Base-by-base conservation (phyloP, 2,329 filamentous ascomycete genomes). In the Trichophaea hybrida region DNA sequence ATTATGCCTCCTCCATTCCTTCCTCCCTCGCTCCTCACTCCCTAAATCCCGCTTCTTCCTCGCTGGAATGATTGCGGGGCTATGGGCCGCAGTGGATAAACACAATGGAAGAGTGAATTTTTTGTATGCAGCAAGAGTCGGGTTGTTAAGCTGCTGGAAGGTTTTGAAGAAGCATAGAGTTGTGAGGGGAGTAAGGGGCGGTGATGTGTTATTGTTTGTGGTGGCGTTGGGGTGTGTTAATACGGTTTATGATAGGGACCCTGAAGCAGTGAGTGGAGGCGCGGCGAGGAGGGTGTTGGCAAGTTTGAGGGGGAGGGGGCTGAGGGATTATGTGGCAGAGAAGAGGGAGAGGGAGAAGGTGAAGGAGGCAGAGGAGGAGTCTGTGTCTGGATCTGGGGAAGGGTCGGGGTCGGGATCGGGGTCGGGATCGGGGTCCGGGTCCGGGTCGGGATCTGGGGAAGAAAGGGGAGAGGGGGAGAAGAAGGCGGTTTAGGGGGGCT, bases 41-140 rank as follows among this genome's bases (percentile, higher is more conserved):
- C 80, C 90, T 0, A 90, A 85, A 0, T 86, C 93, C 70, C 81
- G 93, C 24, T 94, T 93, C 77, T 95, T 94, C 77, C 75, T 96
- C 0, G 87, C 88, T 56, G 91, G 93, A 6, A 86, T 91, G 71
- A 69, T 94, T 1, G 88, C 86, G 0, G 93, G 93, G 0, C 72
- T 93, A 32, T 96, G 90, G 83, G 87, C 86, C 0, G 86, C 86
- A 71, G 73, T 95, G 1, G 85, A 89, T 69, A 76, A 83, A 49
- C 75, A 76, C 54, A 75, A 78, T 61, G 80, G 84, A 46, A 75
- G 86, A 13, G 77, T 78, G 1, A 79, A 87, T 58, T 94, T 94
- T 72, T 68, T 96, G 62, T 93, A 93, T 72, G 83, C 81, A 64
- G 81, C 86, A 34, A 79, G 90, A 1, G 75, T 84, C n/a, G 88